Evolutionary conservation across 306 rosid species (phyloP).

Genomic region (barrel medic (Medicago truncatula)): MtrunA17r5.0-ANR NC_053049.1:23864501-23865000

Average conservation of each 20-base stretch:
- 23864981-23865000: conserved; percentile 84
- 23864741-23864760: conserved; percentile 4
- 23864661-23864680: no score
- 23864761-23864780: not conserved
- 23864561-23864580: no score
- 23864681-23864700: not conserved
- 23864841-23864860: conserved; percentile 1
- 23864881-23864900: conserved; percentile 41
- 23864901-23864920: conserved; percentile 18
- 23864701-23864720: not conserved
- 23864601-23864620: no score
- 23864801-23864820: conserved; percentile 19
- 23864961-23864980: conserved; percentile 59
- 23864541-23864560: no score
- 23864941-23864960: conserved; percentile 51
- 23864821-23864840: conserved; percentile 18
- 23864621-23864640: no score
- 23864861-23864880: conserved; percentile 37
- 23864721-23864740: not conserved
- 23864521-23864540: no score
- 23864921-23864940: conserved; percentile 36
- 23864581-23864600: no score
- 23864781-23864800: not conserved
- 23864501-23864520: no score
- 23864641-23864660: no score